phyloP scores from a whole-genome alignment of 306 rosid genomes.

The Cucurbita maxima region DNA sequence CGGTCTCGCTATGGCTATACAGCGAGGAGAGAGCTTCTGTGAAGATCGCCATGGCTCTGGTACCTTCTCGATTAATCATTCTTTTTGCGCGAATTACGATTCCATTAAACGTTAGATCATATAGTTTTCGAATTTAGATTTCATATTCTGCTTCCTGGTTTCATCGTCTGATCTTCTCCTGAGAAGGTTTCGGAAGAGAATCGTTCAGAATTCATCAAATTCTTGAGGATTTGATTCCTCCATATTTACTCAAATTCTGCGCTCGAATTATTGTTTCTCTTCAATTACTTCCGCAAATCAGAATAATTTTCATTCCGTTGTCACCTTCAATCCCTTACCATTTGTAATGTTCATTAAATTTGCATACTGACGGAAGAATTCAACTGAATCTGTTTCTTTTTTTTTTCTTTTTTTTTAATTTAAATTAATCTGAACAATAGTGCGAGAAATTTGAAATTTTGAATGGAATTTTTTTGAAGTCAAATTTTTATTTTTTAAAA shows the following conservation, averaged over 20 bases:
- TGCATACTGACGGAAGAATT: neutral
- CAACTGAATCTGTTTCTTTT: neutral
- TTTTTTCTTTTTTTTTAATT: neutral
- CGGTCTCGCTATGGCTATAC: constrained; percentile 38
- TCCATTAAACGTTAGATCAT: neutral
- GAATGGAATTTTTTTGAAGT: neutral
- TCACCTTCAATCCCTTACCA: neutral
- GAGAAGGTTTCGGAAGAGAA: neutral
- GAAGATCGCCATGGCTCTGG: constrained; percentile 10
- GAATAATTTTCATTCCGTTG: neutral
- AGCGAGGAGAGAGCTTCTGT: constrained; percentile 56
- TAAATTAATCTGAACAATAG: neutral
- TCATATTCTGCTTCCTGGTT: neutral
- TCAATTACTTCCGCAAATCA: neutral
- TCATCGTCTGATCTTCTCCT: neutral
- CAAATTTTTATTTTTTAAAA: neutral
- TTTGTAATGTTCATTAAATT: neutral
- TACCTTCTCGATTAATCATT: neutral
- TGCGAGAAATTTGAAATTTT: neutral
- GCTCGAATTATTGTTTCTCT: neutral
- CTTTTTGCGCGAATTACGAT: neutral
- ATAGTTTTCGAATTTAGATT: neutral
- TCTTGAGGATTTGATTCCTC: neutral
- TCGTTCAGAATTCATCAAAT: neutral
- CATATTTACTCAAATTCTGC: neutral